Percentiles rank a stretch among this genome's conserved stretches.
These are phyloP conservation scores for Crithidia thermophila DNA, from an alignment of 208 protist genomes.

Conservation along the genomic window DNA sequence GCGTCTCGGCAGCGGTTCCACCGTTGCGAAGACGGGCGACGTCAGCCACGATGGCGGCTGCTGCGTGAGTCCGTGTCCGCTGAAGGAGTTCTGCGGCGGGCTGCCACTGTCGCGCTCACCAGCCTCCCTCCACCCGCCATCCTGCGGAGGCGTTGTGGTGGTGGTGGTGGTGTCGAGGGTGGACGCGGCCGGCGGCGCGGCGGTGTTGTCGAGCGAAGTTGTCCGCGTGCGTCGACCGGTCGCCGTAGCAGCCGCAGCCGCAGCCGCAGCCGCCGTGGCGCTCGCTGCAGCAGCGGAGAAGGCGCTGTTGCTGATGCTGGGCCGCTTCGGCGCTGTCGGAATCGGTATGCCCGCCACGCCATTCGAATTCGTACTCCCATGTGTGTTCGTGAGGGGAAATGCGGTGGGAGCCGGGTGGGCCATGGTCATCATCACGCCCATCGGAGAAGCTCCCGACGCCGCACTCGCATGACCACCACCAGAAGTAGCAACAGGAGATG, in stretches of 20 bases:
- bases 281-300: slow-evolving; percentile 2
- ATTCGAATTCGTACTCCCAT: no score
- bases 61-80: no score
- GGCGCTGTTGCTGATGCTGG: background rate
- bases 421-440: no score
- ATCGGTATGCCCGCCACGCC: no score
- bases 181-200: background rate
- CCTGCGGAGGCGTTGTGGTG: background rate
- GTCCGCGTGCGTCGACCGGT: no score
- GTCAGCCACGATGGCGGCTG: slow-evolving; percentile 1
- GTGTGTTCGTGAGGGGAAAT: no score
- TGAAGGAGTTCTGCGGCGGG: background rate
- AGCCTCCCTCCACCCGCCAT: background rate
- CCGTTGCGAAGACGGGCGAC: background rate
- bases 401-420: no score
- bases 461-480: background rate
- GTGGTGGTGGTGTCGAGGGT: background rate
- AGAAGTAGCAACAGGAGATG: background rate
- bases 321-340: slow-evolving; percentile 4
- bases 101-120: background rate
- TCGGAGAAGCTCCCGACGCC: no score
- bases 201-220: background rate
- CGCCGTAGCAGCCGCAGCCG: background rate
- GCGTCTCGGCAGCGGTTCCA: background rate
- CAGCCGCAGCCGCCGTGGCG: background rate